These are phyloP conservation scores for Colletotrichum higginsianum DNA, from an alignment of 2,329 filamentous ascomycete genomes.

Conservation along the genomic window DNA sequence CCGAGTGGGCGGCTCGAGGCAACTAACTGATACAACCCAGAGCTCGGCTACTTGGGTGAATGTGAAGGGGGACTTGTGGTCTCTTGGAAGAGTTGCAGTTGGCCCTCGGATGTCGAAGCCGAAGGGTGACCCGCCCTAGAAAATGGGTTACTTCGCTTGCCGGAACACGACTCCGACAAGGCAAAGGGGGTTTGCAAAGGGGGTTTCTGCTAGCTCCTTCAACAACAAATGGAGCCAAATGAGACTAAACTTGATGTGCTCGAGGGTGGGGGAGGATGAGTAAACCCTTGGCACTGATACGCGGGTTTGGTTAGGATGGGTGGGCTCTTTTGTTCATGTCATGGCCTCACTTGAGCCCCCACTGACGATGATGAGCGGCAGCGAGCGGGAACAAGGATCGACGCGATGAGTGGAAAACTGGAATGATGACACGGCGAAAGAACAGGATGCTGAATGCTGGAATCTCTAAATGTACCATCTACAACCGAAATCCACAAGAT, in stretches of 20 bases:
- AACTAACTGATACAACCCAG: neutral
- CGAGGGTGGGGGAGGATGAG: neutral
- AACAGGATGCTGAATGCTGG: neutral
- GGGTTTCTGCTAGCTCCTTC: neutral
- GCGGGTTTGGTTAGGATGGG: too few species aligned
- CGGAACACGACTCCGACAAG: neutral
- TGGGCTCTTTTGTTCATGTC: neutral
- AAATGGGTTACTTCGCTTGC: neutral
- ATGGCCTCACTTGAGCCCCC: neutral
- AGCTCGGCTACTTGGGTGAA: constrained; percentile 2
- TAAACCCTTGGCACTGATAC: neutral
- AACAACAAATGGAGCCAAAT: neutral
- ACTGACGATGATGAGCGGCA: too few species aligned
- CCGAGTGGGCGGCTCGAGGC: neutral
- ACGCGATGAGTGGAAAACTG: too few species aligned
- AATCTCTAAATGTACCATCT: neutral
- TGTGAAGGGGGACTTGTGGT: neutral
- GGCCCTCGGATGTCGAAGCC: constrained; percentile 23
- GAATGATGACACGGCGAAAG: neutral
- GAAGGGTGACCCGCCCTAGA: neutral
- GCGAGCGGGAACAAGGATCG: too few species aligned
- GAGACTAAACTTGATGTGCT: neutral
- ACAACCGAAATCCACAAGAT: neutral
- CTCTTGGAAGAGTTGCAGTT: neutral
- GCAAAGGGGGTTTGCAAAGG: too few species aligned